Conservation (phyloP, 208 protist species). For the Leptomonas seymouri region DNA sequence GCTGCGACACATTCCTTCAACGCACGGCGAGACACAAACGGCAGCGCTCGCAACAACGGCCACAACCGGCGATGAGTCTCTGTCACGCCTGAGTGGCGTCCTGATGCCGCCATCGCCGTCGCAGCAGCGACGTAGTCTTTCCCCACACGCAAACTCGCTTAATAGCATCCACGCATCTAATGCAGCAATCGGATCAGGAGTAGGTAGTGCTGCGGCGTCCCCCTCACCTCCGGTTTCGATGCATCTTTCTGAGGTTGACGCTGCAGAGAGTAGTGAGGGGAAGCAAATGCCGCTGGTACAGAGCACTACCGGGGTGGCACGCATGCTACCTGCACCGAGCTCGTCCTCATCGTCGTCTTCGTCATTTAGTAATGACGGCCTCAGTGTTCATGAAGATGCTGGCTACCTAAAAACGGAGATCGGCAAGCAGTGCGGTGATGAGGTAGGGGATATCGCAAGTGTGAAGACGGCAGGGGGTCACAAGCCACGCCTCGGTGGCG, state of each 20-base stretch:
- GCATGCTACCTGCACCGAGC: slow-evolving; percentile 14
- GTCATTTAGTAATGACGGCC: not conserved
- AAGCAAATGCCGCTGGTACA: too few relatives aligned
- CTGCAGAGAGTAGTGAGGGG: too few relatives aligned
- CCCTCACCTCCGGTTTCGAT: not conserved
- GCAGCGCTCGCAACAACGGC: slow-evolving; percentile 10
- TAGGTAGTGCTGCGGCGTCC: not conserved
- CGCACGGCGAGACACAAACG: slow-evolving; percentile 28
- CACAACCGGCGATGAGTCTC: slow-evolving; percentile 16
- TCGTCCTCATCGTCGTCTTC: slow-evolving; percentile 11
- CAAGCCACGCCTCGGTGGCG: not conserved
- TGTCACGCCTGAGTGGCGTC: slow-evolving; percentile 9
- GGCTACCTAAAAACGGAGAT: too few relatives aligned
- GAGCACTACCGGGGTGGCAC: not conserved
- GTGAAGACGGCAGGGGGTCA: not conserved
- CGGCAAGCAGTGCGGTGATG: not conserved
- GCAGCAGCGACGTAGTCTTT: slow-evolving; percentile 19
- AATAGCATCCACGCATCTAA: slow-evolving; percentile 3
- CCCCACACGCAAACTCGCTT: slow-evolving; percentile 6
- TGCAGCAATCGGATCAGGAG: not conserved
- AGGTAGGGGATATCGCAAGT: not conserved
- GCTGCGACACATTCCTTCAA: not conserved
- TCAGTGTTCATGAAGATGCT: not conserved
- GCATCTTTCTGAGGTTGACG: not conserved
- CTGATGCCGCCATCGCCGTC: slow-evolving; percentile 37